These are phyloP conservation scores for Suhomyces vadensis DNA, from an alignment of 805 yeast species.

Conservation along the genomic window DNA sequence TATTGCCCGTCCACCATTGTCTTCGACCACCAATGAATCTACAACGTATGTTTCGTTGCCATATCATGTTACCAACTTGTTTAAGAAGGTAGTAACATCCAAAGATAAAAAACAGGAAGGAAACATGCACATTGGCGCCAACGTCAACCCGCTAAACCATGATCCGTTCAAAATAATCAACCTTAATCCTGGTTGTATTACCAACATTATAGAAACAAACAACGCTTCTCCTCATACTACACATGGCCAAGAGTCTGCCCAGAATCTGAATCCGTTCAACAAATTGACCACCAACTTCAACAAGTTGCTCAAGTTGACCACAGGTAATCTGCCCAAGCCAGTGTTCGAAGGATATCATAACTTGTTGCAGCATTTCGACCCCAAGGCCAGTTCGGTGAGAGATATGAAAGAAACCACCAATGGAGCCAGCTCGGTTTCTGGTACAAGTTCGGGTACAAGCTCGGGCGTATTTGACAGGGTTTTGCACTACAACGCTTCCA, in stretches of 20 bases:
- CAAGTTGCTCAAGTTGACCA: conserved; percentile 20
- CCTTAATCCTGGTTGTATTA: conserved; percentile 55
- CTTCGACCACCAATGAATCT: conserved; percentile 39
- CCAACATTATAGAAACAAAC: conserved; percentile 15
- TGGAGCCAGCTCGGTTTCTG: neutral
- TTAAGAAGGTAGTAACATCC: conserved; percentile 34
- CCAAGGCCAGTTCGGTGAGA: neutral
- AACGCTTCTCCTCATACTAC: neutral
- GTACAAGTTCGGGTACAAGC: neutral
- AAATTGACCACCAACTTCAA: conserved; percentile 36
- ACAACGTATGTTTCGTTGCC: conserved; percentile 55
- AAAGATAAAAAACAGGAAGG: conserved; percentile 42
- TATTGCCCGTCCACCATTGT: conserved; percentile 39
- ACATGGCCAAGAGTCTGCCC: neutral
- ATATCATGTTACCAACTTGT: conserved; percentile 46
- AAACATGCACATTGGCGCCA: conserved; percentile 52
- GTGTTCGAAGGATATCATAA: conserved; percentile 1
- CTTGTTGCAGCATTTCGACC: conserved; percentile 1
- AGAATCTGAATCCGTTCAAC: conserved; percentile 23
- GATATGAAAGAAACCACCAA: neutral
- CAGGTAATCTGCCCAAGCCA: neutral
- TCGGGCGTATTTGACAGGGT: conserved; percentile 7
- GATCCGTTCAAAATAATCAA: conserved; percentile 56
- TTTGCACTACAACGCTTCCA: conserved; percentile 18
- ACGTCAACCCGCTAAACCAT: conserved; percentile 51